These are phyloP conservation scores for Triglochin maritima DNA, from an alignment of 106 monocot species.

Conservation along the genomic window DNA sequence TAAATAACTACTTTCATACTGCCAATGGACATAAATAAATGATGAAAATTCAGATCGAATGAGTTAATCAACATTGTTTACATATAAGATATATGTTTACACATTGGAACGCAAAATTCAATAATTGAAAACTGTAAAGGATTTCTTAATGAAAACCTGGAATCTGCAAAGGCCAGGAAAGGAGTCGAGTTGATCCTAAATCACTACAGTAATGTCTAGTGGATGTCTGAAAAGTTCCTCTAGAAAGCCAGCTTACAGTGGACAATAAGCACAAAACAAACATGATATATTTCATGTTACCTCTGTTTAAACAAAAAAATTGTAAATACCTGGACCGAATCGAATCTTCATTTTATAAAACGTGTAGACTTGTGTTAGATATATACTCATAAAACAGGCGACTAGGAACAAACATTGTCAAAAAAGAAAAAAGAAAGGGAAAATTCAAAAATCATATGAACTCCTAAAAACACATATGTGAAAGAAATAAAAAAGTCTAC, in stretches of 20 bases:
- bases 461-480: no score
- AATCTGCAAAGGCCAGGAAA: slow-evolving; percentile 92
- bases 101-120: no score
- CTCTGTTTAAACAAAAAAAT: no score
- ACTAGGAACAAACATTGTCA: no score
- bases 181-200: slow-evolving; percentile 92
- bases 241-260: slow-evolving; percentile 61
- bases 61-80: no score
- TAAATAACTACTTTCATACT: slow-evolving; percentile 79
- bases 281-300: no score
- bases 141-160: slow-evolving; percentile 43
- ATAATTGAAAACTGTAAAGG: neutral
- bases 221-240: slow-evolving; percentile 83
- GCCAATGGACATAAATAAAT: slow-evolving; percentile 15
- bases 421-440: no score
- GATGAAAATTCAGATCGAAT: neutral
- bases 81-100: no score
- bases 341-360: slow-evolving; percentile 90
- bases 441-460: no score
- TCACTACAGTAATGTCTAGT: slow-evolving; percentile 88
- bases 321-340: slow-evolving; percentile 70
- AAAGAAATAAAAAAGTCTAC: no score
- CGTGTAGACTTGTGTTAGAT: slow-evolving; percentile 86
- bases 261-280: slow-evolving; percentile 7
- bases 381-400: slow-evolving; percentile 85